Evolutionary conservation across 371 early-diverging fungal genomes (phyloP).

Genomic region (Apophysomyces ossiformis): DNA sequence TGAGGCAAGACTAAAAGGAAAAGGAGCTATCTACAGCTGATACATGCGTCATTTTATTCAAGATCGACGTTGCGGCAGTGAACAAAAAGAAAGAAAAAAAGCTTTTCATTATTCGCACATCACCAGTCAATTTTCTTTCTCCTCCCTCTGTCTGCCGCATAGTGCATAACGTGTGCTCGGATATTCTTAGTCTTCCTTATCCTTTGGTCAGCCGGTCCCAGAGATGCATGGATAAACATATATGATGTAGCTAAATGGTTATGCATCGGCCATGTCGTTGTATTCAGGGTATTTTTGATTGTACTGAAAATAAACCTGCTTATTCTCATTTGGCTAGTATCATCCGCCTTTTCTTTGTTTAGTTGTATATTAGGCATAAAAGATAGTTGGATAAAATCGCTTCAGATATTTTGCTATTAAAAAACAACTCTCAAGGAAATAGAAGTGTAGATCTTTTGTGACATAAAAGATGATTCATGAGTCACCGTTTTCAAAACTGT

Average conservation of each 20-base stretch:
- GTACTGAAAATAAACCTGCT: neutral
- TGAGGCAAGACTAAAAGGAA: neutral
- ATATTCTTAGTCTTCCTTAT: neutral
- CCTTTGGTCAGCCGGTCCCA: neutral
- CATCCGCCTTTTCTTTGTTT: too few relatives aligned
- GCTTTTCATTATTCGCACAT: too few relatives aligned
- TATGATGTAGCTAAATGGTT: constrained; percentile 1
- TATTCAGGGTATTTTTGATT: neutral
- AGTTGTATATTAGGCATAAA: too few relatives aligned
- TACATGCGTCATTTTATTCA: constrained; percentile 3
- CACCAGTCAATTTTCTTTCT: neutral
- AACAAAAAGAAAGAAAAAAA: neutral
- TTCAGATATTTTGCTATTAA: too few relatives aligned
- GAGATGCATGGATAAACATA: neutral
- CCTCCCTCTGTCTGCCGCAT: neutral
- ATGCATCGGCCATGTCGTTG: constrained; percentile 5
- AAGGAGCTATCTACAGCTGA: neutral
- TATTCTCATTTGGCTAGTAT: too few relatives aligned
- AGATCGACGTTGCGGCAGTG: constrained; percentile 7
- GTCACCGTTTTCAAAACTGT: too few relatives aligned
- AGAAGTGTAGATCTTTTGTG: too few relatives aligned
- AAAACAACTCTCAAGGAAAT: too few relatives aligned
- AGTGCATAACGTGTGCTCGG: too few relatives aligned
- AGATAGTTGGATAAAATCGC: too few relatives aligned
- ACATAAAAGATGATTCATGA: too few relatives aligned